Conservation (phyloP, 192 early-diverging fungal genomes). For the Funneliformis geosporum region DNA sequence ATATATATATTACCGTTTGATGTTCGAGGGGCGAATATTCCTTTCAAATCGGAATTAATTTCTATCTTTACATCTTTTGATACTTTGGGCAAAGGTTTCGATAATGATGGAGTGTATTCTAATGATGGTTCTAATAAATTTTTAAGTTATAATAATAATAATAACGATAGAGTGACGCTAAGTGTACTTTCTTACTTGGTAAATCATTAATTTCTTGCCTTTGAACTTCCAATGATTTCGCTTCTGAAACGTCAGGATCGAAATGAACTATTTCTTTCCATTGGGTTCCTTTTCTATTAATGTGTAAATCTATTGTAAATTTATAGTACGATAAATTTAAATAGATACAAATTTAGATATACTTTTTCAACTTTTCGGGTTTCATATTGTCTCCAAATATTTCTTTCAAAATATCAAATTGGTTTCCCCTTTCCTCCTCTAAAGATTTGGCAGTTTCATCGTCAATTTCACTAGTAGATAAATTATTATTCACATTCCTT, state of each 20-base stretch:
- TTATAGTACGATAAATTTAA: neutral
- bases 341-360: neutral
- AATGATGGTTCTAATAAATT: neutral
- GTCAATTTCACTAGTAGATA: neutral
- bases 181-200: neutral
- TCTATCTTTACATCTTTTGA: conserved; percentile 16
- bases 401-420: conserved; percentile 39
- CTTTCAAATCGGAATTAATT: conserved; percentile 24
- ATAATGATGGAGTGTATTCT: neutral
- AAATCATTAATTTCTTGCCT: neutral
- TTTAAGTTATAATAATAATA: neutral
- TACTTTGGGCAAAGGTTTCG: conserved; percentile 4
- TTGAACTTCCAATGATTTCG: neutral
- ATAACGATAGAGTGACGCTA: neutral
- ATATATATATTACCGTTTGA: neutral
- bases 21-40: conserved; percentile 7
- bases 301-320: neutral
- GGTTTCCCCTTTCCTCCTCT: conserved; percentile 38
- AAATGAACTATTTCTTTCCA: conserved; percentile 38
- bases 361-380: neutral
- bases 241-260: conserved; percentile 48
- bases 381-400: conserved; percentile 42
- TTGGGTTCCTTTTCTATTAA: neutral
- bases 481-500: neutral
- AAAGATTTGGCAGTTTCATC: conserved; percentile 41